phyloP scores from a whole-genome alignment of 2,329 filamentous ascomycete genomes.

The Sporothrix dimorphospora region DNA sequence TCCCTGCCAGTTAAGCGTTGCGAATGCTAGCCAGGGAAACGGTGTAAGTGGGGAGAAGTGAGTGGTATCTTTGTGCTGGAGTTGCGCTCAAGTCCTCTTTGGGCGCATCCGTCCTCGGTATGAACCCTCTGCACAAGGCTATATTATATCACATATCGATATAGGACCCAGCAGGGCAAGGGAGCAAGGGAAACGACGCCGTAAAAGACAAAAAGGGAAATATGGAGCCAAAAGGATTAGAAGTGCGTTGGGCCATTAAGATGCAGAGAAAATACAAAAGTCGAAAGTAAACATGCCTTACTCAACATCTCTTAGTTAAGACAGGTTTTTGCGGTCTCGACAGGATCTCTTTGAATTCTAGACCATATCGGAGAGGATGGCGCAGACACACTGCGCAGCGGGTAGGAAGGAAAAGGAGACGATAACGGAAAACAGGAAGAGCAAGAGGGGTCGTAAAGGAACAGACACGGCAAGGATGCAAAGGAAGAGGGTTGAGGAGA shows the following conservation, averaged over 20 bases:
- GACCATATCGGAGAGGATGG: not conserved
- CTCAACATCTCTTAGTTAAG: not conserved
- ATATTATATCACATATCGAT: constrained; percentile 12
- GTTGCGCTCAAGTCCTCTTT: not conserved
- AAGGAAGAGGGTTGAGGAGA: not conserved
- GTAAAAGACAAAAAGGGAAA: constrained; percentile 19
- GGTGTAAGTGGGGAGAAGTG: constrained; percentile 27
- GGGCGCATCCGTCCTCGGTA: not conserved
- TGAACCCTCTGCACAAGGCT: constrained; percentile 10
- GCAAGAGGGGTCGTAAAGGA: not conserved
- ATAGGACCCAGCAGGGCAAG: constrained; percentile 15
- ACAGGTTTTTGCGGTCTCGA: not conserved
- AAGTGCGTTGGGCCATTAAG: not conserved
- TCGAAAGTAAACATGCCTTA: not conserved
- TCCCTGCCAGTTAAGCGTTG: constrained; percentile 18
- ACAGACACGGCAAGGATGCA: not conserved
- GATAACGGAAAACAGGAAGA: not conserved
- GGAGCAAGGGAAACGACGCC: not conserved
- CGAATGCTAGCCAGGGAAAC: constrained; percentile 13
- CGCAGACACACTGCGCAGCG: not conserved
- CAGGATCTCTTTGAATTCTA: not conserved
- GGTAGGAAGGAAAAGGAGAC: not conserved
- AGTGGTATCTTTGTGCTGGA: constrained; percentile 10
- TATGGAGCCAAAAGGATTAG: not conserved
- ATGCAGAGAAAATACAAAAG: not conserved